Evolutionary conservation across 2,329 filamentous ascomycete genomes (phyloP).

Genomic region (Aureobasidium sp.): DNA sequence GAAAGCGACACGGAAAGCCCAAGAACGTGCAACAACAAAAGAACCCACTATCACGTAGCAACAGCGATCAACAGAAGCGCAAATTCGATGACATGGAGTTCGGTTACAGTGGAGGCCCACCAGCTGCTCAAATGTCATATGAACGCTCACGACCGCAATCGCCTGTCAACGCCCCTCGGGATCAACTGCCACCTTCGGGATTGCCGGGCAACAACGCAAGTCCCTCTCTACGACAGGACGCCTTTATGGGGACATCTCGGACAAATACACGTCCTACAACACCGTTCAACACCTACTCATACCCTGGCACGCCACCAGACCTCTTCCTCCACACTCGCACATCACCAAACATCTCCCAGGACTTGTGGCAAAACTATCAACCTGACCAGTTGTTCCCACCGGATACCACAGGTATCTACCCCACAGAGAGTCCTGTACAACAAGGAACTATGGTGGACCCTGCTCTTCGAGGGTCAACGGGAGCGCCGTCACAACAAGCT

Average conservation of each 20-base stretch:
- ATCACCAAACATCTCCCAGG: slow-evolving; percentile 86
- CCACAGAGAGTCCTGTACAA: slow-evolving; percentile 57
- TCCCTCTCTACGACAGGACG: slow-evolving; percentile 57
- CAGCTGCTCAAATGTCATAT: slow-evolving; percentile 91
- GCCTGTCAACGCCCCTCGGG: slow-evolving; percentile 40
- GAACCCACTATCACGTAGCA: slow-evolving; percentile 17
- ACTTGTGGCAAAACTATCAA: slow-evolving; percentile 97
- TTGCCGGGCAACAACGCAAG: slow-evolving; percentile 23
- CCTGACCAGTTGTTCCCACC: slow-evolving; percentile 96
- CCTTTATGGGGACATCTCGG: slow-evolving; percentile 75
- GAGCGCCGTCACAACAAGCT: slow-evolving; percentile 29
- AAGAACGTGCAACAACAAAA: slow-evolving; percentile 29
- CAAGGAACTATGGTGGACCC: slow-evolving; percentile 57
- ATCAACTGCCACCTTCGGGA: neutral
- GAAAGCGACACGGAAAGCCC: slow-evolving; percentile 68
- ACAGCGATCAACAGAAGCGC: slow-evolving; percentile 53
- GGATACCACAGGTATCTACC: slow-evolving; percentile 64
- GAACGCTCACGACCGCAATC: slow-evolving; percentile 90
- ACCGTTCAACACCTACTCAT: slow-evolving; percentile 84
- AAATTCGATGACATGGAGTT: slow-evolving; percentile 97
- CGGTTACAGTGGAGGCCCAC: slow-evolving; percentile 68
- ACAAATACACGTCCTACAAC: slow-evolving; percentile 80
- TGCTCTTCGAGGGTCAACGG: slow-evolving; percentile 35
- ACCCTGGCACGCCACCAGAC: slow-evolving; percentile 84
- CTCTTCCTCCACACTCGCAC: slow-evolving; percentile 90